Conservation (phyloP, 2,329 filamentous ascomycete genomes). For the Cladophialophora exuberans region DNA sequence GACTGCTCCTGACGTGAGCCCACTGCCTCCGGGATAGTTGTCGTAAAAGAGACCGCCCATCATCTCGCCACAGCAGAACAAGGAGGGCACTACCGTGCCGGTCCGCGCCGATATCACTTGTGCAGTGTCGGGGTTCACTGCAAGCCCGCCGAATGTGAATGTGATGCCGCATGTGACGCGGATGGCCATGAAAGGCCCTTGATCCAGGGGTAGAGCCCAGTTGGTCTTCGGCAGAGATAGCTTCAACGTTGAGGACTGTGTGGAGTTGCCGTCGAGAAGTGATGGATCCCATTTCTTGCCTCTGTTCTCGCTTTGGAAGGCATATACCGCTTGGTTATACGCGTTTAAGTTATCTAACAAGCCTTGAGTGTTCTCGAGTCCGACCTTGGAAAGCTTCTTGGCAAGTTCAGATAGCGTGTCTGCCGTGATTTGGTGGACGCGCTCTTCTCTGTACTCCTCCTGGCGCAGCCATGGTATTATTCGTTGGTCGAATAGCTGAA, state of each 20-base stretch:
- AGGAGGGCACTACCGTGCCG: constrained; percentile 53
- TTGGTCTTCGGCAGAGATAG: constrained; percentile 64
- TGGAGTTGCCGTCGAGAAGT: constrained; percentile 64
- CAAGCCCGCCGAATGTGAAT: constrained; percentile 69
- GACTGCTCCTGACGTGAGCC: constrained; percentile 63
- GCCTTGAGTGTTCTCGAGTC: constrained; percentile 48
- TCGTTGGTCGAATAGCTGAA: constrained; percentile 66
- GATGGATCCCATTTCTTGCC: constrained; percentile 60
- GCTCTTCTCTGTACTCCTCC: constrained; percentile 66
- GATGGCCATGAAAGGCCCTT: constrained; percentile 64
- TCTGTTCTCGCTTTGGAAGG: constrained; percentile 51
- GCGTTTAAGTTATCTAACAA: constrained; percentile 58
- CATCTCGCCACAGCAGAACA: constrained; percentile 69
- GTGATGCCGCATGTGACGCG: constrained; percentile 68
- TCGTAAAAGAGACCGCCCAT: constrained; percentile 66
- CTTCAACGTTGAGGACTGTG: constrained; percentile 52
- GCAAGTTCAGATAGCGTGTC: constrained; percentile 62
- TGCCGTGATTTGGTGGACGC: constrained; percentile 58
- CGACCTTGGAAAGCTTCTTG: constrained; percentile 50
- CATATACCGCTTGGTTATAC: constrained; percentile 62
- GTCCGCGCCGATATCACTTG: constrained; percentile 54
- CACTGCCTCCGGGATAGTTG: constrained; percentile 67
- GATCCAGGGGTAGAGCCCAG: constrained; percentile 64
- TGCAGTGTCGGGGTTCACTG: constrained; percentile 58
- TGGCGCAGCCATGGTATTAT: constrained; percentile 57